Base-by-base conservation (phyloP, 73 alveolate species). In the Paramecium biaurelia region DNA sequence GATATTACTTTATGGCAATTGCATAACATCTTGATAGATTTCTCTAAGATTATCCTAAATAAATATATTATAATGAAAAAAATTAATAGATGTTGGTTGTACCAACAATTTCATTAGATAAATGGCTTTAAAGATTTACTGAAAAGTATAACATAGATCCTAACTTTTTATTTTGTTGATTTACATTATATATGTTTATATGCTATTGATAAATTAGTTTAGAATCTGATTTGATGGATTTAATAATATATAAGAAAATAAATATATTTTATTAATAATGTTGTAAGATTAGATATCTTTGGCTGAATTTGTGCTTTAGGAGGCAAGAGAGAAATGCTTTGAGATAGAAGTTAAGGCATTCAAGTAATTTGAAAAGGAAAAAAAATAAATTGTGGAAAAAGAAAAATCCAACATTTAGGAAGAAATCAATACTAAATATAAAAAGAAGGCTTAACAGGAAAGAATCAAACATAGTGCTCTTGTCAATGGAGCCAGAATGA, bases 121-220 rank as follows among this genome's bases (percentile, higher is more conserved):
- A 93, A 74, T 98, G 99, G 99, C 89, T 92, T 24, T 93, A 93
- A 85, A 98, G 96, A 92, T 98, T 98, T 74, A 88, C 85, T 45
- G 89, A 92, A 94, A 97, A 97, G 94, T 98, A 96, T 96, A 98
- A 96, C 30, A 74, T 95, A 23, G 99, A 98, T 53, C 99, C 99
- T 15, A 96, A 98, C 93, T 98, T 97, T 67, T 96, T 98, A 76
- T 93, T 93, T 92, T 96, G 95, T 57, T 92, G 98, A 86, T 53
- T 4, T 21, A 23, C 2, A 53, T 53, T 53, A 53, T 15, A 53
- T 47, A 53, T 53, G 5, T 53, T 1, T 53, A 53, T 53, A 18
- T 53, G 30, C 30, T 53, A 3, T 4, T 53, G 23, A 4, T 18
- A 18, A 53, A 18, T 53, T n/a, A 15, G 30, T 53, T n/a, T 15